A percentile compares a stretch with the other conserved stretches of the same genome.
These are phyloP conservation scores for Aspergillus quadricinctus DNA, from an alignment of 2,329 filamentous ascomycete species.

Conservation along the genomic window DNA sequence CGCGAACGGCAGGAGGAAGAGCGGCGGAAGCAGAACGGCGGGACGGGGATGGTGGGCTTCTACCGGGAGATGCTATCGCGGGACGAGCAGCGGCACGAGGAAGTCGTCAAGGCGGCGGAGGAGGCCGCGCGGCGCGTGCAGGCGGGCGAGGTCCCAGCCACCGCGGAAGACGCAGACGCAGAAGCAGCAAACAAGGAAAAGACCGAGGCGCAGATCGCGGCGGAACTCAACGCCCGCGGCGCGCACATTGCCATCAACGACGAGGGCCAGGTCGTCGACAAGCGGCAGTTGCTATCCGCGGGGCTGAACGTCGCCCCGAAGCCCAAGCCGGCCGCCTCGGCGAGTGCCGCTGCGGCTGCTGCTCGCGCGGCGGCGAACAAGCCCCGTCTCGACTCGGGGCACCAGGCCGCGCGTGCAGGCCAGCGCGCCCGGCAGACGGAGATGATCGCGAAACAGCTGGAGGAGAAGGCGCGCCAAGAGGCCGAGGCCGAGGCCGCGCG, in stretches of 20 bases:
- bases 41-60: conserved; percentile 56
- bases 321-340: conserved; percentile 38
- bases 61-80: conserved; percentile 57
- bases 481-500: conserved; percentile 56
- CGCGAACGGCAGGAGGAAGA: conserved; percentile 52
- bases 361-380: conserved; percentile 14
- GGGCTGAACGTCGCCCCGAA: conserved; percentile 59
- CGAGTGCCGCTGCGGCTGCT: conserved; percentile 14
- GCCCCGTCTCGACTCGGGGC: conserved; percentile 22
- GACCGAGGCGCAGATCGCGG: conserved; percentile 51
- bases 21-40: conserved; percentile 43
- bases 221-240: conserved; percentile 48
- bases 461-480: conserved; percentile 51
- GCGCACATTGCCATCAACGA: conserved; percentile 58
- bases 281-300: conserved; percentile 57
- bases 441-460: conserved; percentile 58
- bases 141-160: conserved; percentile 28
- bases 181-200: conserved; percentile 35
- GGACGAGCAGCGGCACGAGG: conserved; percentile 54
- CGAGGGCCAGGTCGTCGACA: conserved; percentile 61
- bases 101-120: conserved; percentile 53
- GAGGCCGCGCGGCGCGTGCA: conserved; percentile 35
- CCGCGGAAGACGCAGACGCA: conserved; percentile 24
- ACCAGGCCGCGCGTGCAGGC: conserved; percentile 36
- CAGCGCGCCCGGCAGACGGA: conserved; percentile 55